Base-by-base conservation (phyloP, 2,329 filamentous ascomycete genomes). In the Sarocladium brachiariae region DNA sequence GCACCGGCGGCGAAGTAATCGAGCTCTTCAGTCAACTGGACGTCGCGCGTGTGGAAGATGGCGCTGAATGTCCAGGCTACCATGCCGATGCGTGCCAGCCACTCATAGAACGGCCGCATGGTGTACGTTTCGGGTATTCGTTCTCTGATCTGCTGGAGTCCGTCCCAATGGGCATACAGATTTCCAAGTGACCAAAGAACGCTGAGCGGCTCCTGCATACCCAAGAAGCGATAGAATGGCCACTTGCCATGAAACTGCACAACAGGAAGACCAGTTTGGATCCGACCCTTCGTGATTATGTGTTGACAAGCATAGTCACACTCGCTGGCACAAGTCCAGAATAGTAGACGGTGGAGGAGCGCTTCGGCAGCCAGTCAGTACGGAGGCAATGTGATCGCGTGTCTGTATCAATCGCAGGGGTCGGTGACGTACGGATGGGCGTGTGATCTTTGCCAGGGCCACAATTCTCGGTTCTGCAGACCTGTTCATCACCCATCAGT, bases 241-340 rank as follows among this genome's bases (percentile, higher is more conserved):
- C 93, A 99, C 78, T 99, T 99, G 27, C 93, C 93, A 72, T 99
- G 90, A 75, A 91, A 99, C 71, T 99, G 93, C 51, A 92, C 84
- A 47, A 96, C 69, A 10, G 83, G 78, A 25, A 81, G 79, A 53
- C 81, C 78, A 55, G 78, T 73, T 23, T 79, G 72, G 57, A 90
- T 70, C 56, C 92, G 89, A 52, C 72, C 71, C 59, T 80, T 70
- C 51, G 93, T 97, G 53, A 95, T 77, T 65, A 96, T 86, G 75
- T 95, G 92, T 68, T 99, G 93, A 75, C 93, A 99, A 54, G 88
- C 86, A 74, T 99, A 95, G 75, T 99, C 91, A 81, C 93, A 99
- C 78, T 99, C 92, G 63, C 87, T 77, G 54, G 87, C 81, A 72
- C 93, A 99, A 65, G 83, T 83, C 93, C 93, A 99, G 66, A 96